Evolutionary conservation across 164 flowering plant species (phyloP).

Genomic region (Aristolochia californica): DNA sequence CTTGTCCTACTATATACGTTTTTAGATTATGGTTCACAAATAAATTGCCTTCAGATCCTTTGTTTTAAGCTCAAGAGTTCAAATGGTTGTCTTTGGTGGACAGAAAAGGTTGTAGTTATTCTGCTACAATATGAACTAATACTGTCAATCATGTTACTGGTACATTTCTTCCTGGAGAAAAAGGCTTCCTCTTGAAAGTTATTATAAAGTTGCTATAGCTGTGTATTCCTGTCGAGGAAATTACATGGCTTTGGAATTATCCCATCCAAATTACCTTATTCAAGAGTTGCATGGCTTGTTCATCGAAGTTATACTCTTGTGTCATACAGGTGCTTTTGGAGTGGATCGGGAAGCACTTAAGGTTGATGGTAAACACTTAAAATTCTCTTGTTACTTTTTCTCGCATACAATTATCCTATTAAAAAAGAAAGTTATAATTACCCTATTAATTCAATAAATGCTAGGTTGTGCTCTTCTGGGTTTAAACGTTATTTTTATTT

Average conservation of each 20-base stretch:
- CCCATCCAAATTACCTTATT: background rate
- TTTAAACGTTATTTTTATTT: too few species aligned
- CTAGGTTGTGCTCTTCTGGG: too few species aligned
- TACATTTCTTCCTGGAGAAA: background rate
- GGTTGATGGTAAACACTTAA: constrained; percentile 35
- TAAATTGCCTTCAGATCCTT: background rate
- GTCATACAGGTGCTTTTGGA: constrained; percentile 33
- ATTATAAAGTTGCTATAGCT: too few species aligned
- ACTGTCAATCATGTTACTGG: too few species aligned
- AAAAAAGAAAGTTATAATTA: too few species aligned
- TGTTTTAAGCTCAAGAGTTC: background rate
- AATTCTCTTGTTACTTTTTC: background rate
- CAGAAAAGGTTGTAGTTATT: too few species aligned
- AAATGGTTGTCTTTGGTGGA: too few species aligned
- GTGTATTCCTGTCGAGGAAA: background rate
- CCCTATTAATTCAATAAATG: too few species aligned
- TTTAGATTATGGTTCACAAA: background rate
- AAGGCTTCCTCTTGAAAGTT: background rate
- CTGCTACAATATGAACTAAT: too few species aligned
- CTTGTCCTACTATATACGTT: background rate
- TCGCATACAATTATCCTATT: background rate
- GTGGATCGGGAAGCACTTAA: constrained; percentile 32
- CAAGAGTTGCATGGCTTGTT: background rate
- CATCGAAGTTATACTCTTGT: constrained; percentile 1
- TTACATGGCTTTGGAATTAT: background rate